Percentiles rank a stretch among this genome's conserved stretches.
phyloP scores from a whole-genome alignment of 83 land plant species.

The Thuja plicata region DNA sequence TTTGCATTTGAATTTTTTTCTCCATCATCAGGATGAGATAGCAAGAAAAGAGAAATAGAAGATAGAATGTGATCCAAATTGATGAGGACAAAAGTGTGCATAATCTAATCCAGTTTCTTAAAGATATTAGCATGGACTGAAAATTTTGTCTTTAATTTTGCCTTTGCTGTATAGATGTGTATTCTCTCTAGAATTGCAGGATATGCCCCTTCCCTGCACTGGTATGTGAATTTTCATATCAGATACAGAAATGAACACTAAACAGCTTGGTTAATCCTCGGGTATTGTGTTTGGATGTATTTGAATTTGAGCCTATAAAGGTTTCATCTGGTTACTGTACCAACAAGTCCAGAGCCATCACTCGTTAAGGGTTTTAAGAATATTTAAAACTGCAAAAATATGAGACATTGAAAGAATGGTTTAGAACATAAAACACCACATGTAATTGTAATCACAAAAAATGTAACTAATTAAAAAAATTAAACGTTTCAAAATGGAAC shows the following conservation, averaged over 20 bases:
- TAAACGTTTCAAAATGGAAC: too few species aligned
- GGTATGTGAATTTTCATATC: not conserved
- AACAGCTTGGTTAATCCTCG: not conserved
- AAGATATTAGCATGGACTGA: too few species aligned
- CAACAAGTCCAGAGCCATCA: not conserved
- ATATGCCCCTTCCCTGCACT: not conserved
- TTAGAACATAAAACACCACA: too few species aligned
- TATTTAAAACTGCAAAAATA: too few species aligned
- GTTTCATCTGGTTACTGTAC: not conserved
- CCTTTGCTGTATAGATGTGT: not conserved
- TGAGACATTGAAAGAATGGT: not conserved
- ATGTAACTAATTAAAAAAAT: too few species aligned
- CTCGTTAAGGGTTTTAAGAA: not conserved
- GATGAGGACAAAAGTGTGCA: too few species aligned
- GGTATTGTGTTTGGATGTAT: not conserved
- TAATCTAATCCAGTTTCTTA: too few species aligned
- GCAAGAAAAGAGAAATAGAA: too few species aligned
- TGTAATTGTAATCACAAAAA: not conserved
- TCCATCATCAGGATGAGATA: too few species aligned
- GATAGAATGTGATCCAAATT: too few species aligned
- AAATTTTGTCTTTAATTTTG: not conserved
- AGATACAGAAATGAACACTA: not conserved
- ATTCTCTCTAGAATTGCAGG: not conserved
- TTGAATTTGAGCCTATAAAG: not conserved
- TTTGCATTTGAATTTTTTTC: too few species aligned